Conservation (phyloP, 345 rosid genomes). For the Hypericum perforatum region DNA sequence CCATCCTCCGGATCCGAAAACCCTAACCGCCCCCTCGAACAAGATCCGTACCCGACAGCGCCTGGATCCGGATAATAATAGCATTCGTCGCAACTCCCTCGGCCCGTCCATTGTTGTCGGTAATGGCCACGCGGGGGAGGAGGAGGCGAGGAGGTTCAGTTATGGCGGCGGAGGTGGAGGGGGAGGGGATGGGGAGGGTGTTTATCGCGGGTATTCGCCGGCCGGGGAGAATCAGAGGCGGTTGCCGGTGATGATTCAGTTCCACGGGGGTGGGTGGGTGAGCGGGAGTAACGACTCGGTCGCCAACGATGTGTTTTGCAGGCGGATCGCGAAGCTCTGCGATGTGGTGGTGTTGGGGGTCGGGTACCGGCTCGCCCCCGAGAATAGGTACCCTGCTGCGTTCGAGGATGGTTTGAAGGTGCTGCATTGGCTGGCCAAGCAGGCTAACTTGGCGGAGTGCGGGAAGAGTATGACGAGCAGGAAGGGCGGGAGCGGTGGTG, state of each 20-base stretch:
- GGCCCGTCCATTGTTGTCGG: conserved; percentile 15
- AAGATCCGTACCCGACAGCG: neutral
- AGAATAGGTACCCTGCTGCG: conserved; percentile 80
- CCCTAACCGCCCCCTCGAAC: conserved; percentile 18
- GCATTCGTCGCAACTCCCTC: conserved; percentile 47
- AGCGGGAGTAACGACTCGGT: conserved; percentile 88
- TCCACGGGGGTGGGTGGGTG: conserved; percentile 96
- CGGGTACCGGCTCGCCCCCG: conserved; percentile 86
- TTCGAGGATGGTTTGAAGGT: conserved; percentile 76
- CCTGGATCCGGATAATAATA: neutral
- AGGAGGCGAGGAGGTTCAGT: conserved; percentile 42
- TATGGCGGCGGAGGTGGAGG: conserved; percentile 31
- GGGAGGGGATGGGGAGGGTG: conserved; percentile 29
- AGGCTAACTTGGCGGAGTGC: conserved; percentile 89
- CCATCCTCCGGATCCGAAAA: conserved; percentile 39
- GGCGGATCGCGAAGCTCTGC: conserved; percentile 65
- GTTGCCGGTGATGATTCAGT: conserved; percentile 77
- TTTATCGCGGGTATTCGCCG: conserved; percentile 70
- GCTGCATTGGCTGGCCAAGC: conserved; percentile 85
- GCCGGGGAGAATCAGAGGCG: conserved; percentile 29
- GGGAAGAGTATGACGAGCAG: conserved; percentile 57
- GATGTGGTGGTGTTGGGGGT: conserved; percentile 87
- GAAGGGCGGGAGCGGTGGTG: neutral
- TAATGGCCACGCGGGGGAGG: conserved; percentile 1
- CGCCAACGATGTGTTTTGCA: conserved; percentile 74